Conservation (phyloP, 2,329 filamentous ascomycete species). For the Diaporthe capsici region DNA sequence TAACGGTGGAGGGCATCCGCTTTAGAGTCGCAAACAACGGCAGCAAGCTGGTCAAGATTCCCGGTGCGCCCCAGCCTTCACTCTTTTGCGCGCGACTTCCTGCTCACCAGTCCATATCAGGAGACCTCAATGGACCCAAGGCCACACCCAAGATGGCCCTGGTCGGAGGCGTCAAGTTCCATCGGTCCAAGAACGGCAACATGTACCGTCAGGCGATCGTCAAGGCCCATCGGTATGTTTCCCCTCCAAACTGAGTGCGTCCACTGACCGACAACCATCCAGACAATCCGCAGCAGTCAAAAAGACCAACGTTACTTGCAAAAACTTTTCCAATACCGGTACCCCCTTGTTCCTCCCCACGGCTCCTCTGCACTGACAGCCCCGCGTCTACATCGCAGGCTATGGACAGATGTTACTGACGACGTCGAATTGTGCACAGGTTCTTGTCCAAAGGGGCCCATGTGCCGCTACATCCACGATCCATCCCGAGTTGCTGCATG, state of each 20-base stretch:
- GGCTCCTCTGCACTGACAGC: conserved; percentile 2
- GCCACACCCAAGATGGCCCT: conserved; percentile 81
- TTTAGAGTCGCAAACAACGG: conserved; percentile 83
- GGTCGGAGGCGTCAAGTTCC: conserved; percentile 84
- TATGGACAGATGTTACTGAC: conserved; percentile 31
- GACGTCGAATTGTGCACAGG: conserved; percentile 67
- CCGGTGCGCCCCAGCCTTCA: conserved; percentile 64
- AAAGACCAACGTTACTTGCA: conserved; percentile 82
- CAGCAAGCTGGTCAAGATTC: conserved; percentile 83
- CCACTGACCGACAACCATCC: conserved; percentile 55
- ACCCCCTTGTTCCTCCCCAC: conserved; percentile 58
- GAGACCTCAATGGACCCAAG: conserved; percentile 71
- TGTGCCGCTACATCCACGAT: conserved; percentile 87
- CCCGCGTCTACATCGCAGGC: conserved; percentile 11
- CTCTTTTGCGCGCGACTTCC: conserved; percentile 5
- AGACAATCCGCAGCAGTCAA: conserved; percentile 69
- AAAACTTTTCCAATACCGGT: conserved; percentile 78
- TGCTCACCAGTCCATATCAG: conserved; percentile 56
- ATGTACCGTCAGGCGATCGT: conserved; percentile 83
- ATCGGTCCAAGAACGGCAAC: conserved; percentile 90
- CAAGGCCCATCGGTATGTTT: conserved; percentile 80
- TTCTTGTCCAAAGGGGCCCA: conserved; percentile 85
- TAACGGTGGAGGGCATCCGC: conserved; percentile 78
- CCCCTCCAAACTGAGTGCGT: conserved; percentile 43
- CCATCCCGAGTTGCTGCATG: conserved; percentile 89